Evolutionary conservation across 2,329 filamentous ascomycete genomes (phyloP).

Genomic region (Dactylellina parvicollis): DNA sequence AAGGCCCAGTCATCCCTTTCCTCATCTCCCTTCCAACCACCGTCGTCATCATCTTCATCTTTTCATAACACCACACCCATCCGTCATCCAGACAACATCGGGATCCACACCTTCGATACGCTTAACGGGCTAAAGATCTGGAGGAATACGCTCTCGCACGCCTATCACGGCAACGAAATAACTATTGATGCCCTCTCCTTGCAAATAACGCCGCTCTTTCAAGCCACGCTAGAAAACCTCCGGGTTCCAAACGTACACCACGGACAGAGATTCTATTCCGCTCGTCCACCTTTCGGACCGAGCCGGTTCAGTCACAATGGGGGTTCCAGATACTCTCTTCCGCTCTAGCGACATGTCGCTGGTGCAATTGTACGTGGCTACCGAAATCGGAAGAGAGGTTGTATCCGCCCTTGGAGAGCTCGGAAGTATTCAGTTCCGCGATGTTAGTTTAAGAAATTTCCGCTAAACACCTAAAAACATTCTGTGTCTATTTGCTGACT

Average conservation of each 20-base stretch:
- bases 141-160: not conserved
- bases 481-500: conserved; percentile 52
- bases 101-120: not conserved
- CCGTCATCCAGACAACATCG: not conserved
- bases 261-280: conserved; percentile 49
- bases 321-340: conserved; percentile 90
- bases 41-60: conserved; percentile 42
- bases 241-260: conserved; percentile 40
- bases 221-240: conserved; percentile 21
- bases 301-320: conserved; percentile 65
- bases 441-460: conserved; percentile 71
- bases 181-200: conserved; percentile 5
- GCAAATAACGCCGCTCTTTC: not conserved
- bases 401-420: conserved; percentile 96
- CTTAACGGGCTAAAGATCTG: no score
- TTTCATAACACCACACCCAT: conserved; percentile 18
- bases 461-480: conserved; percentile 42
- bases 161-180: not conserved
- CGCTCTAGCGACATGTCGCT: conserved; percentile 99
- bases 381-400: conserved; percentile 97
- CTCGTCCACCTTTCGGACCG: conserved; percentile 40
- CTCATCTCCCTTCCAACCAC: conserved; percentile 31
- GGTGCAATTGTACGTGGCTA: conserved; percentile 99
- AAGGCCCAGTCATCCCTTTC: conserved; percentile 45
- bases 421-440: conserved; percentile 94